Percentiles rank a stretch among this genome's conserved stretches.
These are phyloP conservation scores for Pseudocercospora pini-densiflorae DNA, from an alignment of 2,329 filamentous ascomycete species.

Conservation along the genomic window DNA sequence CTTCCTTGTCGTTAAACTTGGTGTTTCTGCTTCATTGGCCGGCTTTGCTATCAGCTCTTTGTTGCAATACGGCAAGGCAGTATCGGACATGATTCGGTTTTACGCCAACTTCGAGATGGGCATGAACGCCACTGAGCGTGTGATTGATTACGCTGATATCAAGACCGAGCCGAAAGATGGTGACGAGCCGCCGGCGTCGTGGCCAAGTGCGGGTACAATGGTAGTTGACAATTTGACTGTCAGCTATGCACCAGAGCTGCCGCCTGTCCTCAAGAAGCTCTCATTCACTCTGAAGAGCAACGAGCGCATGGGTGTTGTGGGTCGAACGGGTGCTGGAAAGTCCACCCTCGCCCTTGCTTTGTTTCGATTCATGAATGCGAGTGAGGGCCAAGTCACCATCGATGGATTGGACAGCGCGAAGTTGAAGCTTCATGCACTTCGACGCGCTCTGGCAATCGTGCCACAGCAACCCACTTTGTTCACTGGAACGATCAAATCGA, in stretches of 20 bases:
- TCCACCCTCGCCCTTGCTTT: constrained; percentile 15
- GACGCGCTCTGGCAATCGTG: constrained; percentile 78
- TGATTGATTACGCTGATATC: constrained; percentile 79
- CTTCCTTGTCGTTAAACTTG: neutral
- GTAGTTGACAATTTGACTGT: constrained; percentile 85
- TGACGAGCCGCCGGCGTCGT: constrained; percentile 58
- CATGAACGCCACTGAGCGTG: constrained; percentile 18
- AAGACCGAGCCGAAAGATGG: constrained; percentile 75
- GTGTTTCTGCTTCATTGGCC: neutral
- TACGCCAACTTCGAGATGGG: constrained; percentile 15
- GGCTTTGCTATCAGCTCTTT: neutral
- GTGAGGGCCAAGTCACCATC: constrained; percentile 68
- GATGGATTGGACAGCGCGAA: constrained; percentile 77
- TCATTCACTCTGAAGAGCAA: constrained; percentile 57
- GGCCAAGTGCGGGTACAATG: constrained; percentile 80
- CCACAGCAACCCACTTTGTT: constrained; percentile 84
- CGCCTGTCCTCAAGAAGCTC: constrained; percentile 77
- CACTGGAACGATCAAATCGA: constrained; percentile 75
- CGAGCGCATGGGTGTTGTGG: constrained; percentile 92
- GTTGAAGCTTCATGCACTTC: constrained; percentile 70
- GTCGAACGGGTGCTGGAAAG: constrained; percentile 71
- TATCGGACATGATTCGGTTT: neutral
- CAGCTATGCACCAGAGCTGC: constrained; percentile 80
- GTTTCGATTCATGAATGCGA: constrained; percentile 44
- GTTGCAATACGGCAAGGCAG: neutral